A percentile compares a stretch with the other conserved stretches of the same genome.
Conservation (phyloP, 192 early-diverging fungal genomes). For the Mortierella alpina region DNA sequence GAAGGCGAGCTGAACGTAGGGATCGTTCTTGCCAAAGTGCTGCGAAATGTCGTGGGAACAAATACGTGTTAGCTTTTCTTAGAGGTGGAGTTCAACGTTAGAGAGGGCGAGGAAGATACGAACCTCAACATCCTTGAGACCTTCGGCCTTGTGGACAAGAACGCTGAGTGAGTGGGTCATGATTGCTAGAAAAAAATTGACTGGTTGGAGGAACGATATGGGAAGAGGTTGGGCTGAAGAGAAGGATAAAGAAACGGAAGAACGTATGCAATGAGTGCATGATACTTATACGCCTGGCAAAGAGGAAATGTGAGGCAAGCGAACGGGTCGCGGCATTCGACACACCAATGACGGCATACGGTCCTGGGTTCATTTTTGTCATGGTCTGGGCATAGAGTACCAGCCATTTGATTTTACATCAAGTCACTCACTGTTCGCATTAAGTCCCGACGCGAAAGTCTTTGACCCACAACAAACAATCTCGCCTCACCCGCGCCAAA, state of each 20-base stretch:
- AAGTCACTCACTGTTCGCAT: background rate
- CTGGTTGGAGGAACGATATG: background rate
- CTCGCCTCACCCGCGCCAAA: too few relatives aligned
- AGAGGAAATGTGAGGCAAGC: too few relatives aligned
- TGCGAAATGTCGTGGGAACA: slow-evolving; percentile 12
- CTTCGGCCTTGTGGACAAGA: slow-evolving; percentile 24
- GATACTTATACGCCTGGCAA: slow-evolving; percentile 2
- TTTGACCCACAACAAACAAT: too few relatives aligned
- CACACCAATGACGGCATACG: too few relatives aligned
- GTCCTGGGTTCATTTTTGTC: background rate
- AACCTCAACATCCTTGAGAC: slow-evolving; percentile 52
- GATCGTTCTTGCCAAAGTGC: slow-evolving; percentile 60
- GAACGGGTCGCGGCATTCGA: too few relatives aligned
- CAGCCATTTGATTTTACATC: background rate
- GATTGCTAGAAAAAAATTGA: slow-evolving; percentile 19
- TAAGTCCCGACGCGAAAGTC: too few relatives aligned
- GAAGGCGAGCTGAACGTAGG: slow-evolving; percentile 52
- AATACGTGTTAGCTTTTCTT: background rate
- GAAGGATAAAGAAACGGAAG: background rate
- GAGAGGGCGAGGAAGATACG: too few relatives aligned
- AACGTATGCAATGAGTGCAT: background rate
- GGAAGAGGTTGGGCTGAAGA: background rate
- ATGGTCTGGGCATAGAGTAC: slow-evolving; percentile 2
- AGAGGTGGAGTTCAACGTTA: slow-evolving; percentile 2
- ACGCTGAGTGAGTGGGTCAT: slow-evolving; percentile 42